A percentile compares a stretch with the other conserved stretches of the same genome.
Evolutionary conservation across 2,329 filamentous ascomycete species (phyloP).

Genomic region (Diaporthe sp.): DNA sequence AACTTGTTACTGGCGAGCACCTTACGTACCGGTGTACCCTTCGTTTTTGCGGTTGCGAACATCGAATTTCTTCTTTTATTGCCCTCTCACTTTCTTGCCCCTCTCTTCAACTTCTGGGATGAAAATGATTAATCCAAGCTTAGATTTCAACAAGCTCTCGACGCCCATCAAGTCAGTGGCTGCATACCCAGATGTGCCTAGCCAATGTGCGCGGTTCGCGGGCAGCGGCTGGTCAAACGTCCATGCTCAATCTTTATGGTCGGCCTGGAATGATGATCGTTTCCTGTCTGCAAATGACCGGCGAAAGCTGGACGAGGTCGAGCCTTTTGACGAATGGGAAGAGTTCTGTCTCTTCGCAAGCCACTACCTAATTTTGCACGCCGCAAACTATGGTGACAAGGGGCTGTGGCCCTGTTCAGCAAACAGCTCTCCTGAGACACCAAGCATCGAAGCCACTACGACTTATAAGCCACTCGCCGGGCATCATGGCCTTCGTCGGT

Average conservation of each 20-base stretch:
- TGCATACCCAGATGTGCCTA: constrained; percentile 74
- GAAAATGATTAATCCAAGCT: background rate
- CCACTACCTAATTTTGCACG: constrained; percentile 85
- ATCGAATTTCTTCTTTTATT: too few relatives aligned
- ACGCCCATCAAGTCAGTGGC: constrained; percentile 82
- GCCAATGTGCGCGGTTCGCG: constrained; percentile 78
- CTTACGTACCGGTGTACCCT: too few relatives aligned
- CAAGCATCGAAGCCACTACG: constrained; percentile 38
- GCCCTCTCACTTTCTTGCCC: too few relatives aligned
- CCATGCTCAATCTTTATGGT: constrained; percentile 79
- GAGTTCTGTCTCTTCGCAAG: constrained; percentile 88
- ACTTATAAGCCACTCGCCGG: constrained; percentile 53
- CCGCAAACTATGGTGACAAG: constrained; percentile 55
- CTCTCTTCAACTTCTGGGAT: background rate
- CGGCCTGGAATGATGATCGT: constrained; percentile 79
- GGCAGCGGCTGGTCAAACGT: constrained; percentile 76
- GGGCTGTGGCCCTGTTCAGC: background rate
- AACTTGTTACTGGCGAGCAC: too few relatives aligned
- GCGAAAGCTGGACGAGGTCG: constrained; percentile 73
- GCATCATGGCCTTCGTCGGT: constrained; percentile 65
- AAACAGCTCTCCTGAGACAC: background rate
- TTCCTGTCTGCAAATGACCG: constrained; percentile 75
- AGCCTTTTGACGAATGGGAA: constrained; percentile 97
- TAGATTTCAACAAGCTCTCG: constrained; percentile 81
- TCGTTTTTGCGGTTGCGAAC: too few relatives aligned